Base-by-base conservation (phyloP, 345 rosid species). In the Sonneratia alba region DNA sequence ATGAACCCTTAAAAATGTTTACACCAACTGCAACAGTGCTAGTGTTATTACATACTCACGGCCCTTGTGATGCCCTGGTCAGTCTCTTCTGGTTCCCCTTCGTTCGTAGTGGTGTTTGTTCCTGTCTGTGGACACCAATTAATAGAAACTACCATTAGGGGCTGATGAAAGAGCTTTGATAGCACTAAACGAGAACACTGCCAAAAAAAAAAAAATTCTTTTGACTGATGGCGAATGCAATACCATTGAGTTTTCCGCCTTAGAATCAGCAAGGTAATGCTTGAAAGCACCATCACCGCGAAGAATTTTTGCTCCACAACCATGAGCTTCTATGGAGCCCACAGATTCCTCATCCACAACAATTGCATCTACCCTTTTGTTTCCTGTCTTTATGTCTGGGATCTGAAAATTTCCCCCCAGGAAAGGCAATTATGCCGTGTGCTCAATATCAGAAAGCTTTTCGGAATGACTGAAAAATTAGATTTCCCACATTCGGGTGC, bases 281-380 rank as follows among this genome's bases (percentile, higher is more conserved):
- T 90, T 88, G 71, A 91, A 79, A 45, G 93, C 95, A 68, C 89
- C 84, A 15, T 94, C 96, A 72, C 98, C 96, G 40, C 76, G 79
- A 70, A 91, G 91, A 72, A 94, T 59, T 78, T 83, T 90, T 59
- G 93, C 97, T 71, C 92, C 92, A 64, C 85, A 83, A 69, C 98
- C 90, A 69, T 78, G 83, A 71, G 86, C 72, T 76, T 80, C 77
- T 63, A 75, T 73, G 21, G 88, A 77, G 67, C 93, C 91, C 51
- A 87, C 87, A 51, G 96, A 87, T 76, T 90, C 91, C 76, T 85
- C 93, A 43, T 91, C 96, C 72, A 94, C 86, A 66, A 85, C 84
- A 75, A 94, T 97, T 0, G 92, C 96, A 73, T 91, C 97, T 62
- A 91, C 83, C 77, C 86, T 83, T 57, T 87, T 83, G 4, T 67